These are phyloP conservation scores for Plasmodium knowlesi DNA, from an alignment of 169 alveolate species.

Conservation along the genomic window DNA sequence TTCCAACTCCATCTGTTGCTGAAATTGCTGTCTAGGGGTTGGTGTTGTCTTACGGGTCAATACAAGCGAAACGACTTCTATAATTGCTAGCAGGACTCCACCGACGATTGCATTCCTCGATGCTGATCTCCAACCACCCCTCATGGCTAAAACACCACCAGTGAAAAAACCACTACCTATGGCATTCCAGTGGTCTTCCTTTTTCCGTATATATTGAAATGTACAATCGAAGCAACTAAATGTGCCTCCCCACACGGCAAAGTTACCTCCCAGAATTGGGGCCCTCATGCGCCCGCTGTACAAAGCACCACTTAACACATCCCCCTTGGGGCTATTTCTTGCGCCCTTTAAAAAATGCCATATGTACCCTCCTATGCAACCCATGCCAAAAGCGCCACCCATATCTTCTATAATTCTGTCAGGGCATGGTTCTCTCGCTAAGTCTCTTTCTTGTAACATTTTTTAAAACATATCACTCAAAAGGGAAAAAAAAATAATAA, in stretches of 20 bases:
- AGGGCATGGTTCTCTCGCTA: slow-evolving; percentile 96
- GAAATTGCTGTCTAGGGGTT: slow-evolving; percentile 91
- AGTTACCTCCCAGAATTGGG: slow-evolving; percentile 95
- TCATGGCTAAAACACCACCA: slow-evolving; percentile 94
- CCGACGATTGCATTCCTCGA: slow-evolving; percentile 93
- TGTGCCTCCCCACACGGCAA: slow-evolving; percentile 98
- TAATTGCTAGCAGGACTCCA: slow-evolving; percentile 90
- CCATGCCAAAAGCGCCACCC: slow-evolving; percentile 98
- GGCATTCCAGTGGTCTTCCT: slow-evolving; percentile 97
- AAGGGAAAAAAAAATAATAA: neutral
- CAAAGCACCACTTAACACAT: slow-evolving; percentile 92
- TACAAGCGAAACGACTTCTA: slow-evolving; percentile 91
- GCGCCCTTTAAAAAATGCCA: slow-evolving; percentile 94
- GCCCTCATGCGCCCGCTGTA: slow-evolving; percentile 93
- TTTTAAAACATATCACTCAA: slow-evolving; percentile 52
- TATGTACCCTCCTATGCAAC: slow-evolving; percentile 95
- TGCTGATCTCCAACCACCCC: slow-evolving; percentile 91
- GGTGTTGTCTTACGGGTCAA: slow-evolving; percentile 86
- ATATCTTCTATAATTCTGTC: slow-evolving; percentile 96
- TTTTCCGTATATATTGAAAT: slow-evolving; percentile 91
- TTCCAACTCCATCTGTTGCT: slow-evolving; percentile 86
- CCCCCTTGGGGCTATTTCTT: slow-evolving; percentile 93
- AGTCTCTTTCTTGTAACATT: slow-evolving; percentile 86
- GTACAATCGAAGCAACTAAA: slow-evolving; percentile 95
- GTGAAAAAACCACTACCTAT: slow-evolving; percentile 94